These are phyloP conservation scores for Cercospora citrullina DNA, from an alignment of 2,329 filamentous ascomycete species.

Conservation along the genomic window DNA sequence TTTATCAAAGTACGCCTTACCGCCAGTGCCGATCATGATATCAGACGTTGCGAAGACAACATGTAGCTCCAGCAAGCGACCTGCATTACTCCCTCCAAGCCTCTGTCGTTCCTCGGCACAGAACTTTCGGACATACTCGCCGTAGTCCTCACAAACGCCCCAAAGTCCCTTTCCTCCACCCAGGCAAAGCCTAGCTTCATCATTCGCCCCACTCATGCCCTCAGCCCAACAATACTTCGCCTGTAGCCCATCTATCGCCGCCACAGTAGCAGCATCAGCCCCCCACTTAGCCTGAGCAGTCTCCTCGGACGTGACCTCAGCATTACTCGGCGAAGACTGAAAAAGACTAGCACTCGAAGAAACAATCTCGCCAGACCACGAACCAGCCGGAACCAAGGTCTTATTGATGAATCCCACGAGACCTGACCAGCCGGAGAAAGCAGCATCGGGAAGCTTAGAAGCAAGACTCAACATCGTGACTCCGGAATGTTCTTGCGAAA, in stretches of 20 bases:
- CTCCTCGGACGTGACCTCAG: slow-evolving; percentile 4
- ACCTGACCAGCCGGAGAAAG: slow-evolving; percentile 38
- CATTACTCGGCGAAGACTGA: slow-evolving; percentile 11
- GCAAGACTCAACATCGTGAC: slow-evolving; percentile 32
- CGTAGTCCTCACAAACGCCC: slow-evolving; percentile 43
- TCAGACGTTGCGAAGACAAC: slow-evolving; percentile 45
- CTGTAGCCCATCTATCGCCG: slow-evolving; percentile 27
- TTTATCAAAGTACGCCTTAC: slow-evolving; percentile 46
- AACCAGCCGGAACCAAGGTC: slow-evolving; percentile 34
- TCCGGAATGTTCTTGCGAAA: slow-evolving; percentile 43
- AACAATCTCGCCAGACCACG: slow-evolving; percentile 36
- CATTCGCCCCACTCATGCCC: slow-evolving; percentile 40
- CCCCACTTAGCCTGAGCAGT: slow-evolving; percentile 32
- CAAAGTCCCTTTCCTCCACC: slow-evolving; percentile 38
- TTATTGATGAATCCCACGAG: slow-evolving; percentile 39
- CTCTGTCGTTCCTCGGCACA: slow-evolving; percentile 23
- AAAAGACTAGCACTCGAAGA: slow-evolving; percentile 28
- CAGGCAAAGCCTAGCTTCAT: slow-evolving; percentile 44
- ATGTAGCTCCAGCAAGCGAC: slow-evolving; percentile 32
- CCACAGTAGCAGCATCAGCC: slow-evolving; percentile 28
- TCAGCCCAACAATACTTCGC: slow-evolving; percentile 36
- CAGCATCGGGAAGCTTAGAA: slow-evolving; percentile 32
- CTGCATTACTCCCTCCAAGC: not conserved
- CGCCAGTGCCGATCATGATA: slow-evolving; percentile 46
- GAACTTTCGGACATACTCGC: slow-evolving; percentile 28